Base-by-base conservation (phyloP, 2,329 filamentous ascomycete species). In the Emmonsiellopsis sp. region DNA sequence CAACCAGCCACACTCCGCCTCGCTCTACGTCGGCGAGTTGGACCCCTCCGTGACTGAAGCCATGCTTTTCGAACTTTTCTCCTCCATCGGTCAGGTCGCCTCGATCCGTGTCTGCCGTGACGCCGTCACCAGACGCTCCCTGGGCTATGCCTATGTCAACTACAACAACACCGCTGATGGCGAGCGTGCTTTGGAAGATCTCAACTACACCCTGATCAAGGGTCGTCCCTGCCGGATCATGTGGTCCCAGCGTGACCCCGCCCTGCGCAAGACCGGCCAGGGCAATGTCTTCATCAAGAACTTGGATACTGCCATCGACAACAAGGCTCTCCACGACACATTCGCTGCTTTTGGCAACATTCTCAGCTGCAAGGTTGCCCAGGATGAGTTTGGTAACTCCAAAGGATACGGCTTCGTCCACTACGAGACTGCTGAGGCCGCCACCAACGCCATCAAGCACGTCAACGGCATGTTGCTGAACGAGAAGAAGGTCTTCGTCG, bases 251-350 rank as follows among this genome's bases (percentile, higher is more conserved):
- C 93, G 93, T 74, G 93, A 98, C 75, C 93, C 93, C 62, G 92
- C 92, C 71, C 85, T 98, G 66, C 93, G 93, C 79, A 98, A 98
- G 86, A 98, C 90, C 64, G 93, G 93, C 62, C 90, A 96, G 77
- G 93, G 93, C 73, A 98, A 98, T 71, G 92, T 98, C 66, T 98
- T 98, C 83, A 98, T 98, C 84, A 98, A 98, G 86, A 98, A 98
- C 79, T 81, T 98, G 62, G 93, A 98, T 74, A 86, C 86, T 63
- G 93, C 93, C 65, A 98, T 98, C 67, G 93, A 98, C 78, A 98
- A 98, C 86, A 98, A 98, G 84, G 93, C 93, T 71, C 87, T 98
- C 55, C 93, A 98, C 79, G 93, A 98, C 75, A 98, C 93, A 67
- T 98, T 98, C 71, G 88, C 92, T 63, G 92, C 93, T 65, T 98